Base-by-base conservation (phyloP, 2,329 filamentous ascomycete species). In the Fusarium incarnatum region DNA sequence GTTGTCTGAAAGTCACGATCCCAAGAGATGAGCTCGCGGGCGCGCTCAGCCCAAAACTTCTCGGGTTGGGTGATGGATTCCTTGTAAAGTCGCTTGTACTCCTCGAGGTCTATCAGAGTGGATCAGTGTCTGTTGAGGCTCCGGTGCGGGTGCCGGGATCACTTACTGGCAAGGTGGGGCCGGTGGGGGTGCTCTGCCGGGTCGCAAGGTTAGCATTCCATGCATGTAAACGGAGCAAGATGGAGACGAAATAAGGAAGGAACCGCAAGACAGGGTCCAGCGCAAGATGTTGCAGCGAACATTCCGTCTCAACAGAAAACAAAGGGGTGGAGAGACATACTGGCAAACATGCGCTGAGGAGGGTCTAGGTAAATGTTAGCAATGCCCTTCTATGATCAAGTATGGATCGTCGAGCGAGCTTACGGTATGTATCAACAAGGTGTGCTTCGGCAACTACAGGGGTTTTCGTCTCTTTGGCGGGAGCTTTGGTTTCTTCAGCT, bases 1-100 rank as follows among this genome's bases (percentile, higher is more conserved):
- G 97, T 94, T 15, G 94, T 98, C 81, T 97, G 84, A 83, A 99
- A 99, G 79, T 98, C 95, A 73, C 88, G 88, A 72, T 94, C 90
- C 92, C 96, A 99, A 53, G 92, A 91, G 74, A 99, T 88, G 57
- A 98, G 89, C 76, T 98, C 94, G 70, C 94, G 92, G 52, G 94
- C 96, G 80, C 92, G 86, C 72, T 87, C 87, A 67, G 86, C 94
- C 94, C 95, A 99, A 85, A 98, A 99, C 80, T 92, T 90, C 70
- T 94, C 85, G 52, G 96, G 95, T 75, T 96, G 86, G 75, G 91
- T 91, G 79, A 99, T 98, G 49, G 96, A 99, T 83, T 99, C 87
- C 78, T 90, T 86, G 85, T 92, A 91, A 61, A 91, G 80, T 76
- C 84, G 83, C 77, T 91, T 86, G 81, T 92, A 92, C 73, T 92